phyloP scores from a whole-genome alignment of 495 filamentous ascomycete genomes.

The Xylaria nigripes region DNA sequence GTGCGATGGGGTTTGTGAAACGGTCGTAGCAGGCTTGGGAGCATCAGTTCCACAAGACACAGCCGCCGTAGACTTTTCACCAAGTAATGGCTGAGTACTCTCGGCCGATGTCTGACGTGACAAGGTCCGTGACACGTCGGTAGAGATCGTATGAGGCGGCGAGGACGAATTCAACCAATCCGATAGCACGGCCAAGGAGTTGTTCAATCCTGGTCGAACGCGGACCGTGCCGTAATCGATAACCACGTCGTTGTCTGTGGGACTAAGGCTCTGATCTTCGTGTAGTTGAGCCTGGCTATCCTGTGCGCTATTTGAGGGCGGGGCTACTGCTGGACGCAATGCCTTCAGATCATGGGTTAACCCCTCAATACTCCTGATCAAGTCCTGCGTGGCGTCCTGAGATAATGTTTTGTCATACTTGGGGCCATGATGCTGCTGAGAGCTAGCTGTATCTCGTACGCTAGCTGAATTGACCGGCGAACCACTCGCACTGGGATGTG shows the following conservation, averaged over 20 bases:
- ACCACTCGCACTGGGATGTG: neutral
- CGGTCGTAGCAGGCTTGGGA: neutral
- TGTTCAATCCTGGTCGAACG: neutral
- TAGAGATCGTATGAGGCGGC: too few relatives aligned
- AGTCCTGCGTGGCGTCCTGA: neutral
- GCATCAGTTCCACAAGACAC: too few relatives aligned
- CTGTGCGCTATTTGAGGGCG: neutral
- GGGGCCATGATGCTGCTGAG: neutral
- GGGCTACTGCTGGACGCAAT: neutral
- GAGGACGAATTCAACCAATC: too few relatives aligned
- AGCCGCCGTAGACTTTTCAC: too few relatives aligned
- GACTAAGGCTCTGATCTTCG: neutral
- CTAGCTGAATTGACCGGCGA: neutral
- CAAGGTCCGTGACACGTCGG: too few relatives aligned
- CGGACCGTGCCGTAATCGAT: slow-evolving; percentile 8
- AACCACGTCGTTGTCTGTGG: neutral
- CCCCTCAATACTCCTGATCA: neutral
- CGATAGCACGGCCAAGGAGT: neutral
- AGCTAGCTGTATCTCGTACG: neutral
- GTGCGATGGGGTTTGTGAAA: too few relatives aligned
- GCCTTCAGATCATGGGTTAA: neutral
- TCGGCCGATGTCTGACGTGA: too few relatives aligned
- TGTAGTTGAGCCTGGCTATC: neutral
- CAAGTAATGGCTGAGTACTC: too few relatives aligned
- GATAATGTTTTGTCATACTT: neutral